Evolutionary conservation across 129 eudicot genomes (phyloP).

Genomic region (Ambrosia trifida): DNA sequence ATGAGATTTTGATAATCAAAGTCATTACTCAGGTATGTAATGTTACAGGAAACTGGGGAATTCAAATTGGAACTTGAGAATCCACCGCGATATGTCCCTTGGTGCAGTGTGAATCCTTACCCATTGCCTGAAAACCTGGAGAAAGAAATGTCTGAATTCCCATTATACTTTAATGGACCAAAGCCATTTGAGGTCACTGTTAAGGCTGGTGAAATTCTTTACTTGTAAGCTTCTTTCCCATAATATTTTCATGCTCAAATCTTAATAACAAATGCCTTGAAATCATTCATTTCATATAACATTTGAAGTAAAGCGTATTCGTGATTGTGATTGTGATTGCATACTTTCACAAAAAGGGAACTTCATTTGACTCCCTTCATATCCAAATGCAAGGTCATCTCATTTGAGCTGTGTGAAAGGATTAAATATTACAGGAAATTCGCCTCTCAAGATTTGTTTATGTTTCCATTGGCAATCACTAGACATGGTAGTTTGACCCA

Average conservation of each 20-base stretch:
- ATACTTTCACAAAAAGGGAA: constrained; percentile 7
- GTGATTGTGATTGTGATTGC: constrained; percentile 9
- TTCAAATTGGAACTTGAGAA: constrained; percentile 66
- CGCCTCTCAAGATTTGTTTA: background rate
- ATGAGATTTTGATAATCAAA: background rate
- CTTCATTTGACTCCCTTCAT: background rate
- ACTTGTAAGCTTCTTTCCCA: constrained; percentile 57
- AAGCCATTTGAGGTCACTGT: constrained; percentile 92
- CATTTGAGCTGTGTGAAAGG: background rate
- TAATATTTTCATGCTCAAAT: background rate
- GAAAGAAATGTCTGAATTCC: constrained; percentile 56
- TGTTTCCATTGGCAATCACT: background rate
- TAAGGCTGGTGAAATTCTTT: constrained; percentile 93
- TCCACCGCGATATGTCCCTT: constrained; percentile 71
- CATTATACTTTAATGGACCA: constrained; percentile 75
- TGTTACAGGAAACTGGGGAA: constrained; percentile 58
- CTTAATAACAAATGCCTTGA: background rate
- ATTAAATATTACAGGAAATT: background rate
- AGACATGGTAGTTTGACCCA: background rate
- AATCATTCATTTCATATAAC: background rate
- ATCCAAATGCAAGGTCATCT: too few relatives aligned
- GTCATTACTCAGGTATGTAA: background rate
- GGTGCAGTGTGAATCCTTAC: constrained; percentile 93
- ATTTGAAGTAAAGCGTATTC: background rate
- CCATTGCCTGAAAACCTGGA: constrained; percentile 47